These are phyloP conservation scores for Neopestalotiopsis sp. DNA, from an alignment of 2,329 filamentous ascomycete genomes.

Conservation along the genomic window DNA sequence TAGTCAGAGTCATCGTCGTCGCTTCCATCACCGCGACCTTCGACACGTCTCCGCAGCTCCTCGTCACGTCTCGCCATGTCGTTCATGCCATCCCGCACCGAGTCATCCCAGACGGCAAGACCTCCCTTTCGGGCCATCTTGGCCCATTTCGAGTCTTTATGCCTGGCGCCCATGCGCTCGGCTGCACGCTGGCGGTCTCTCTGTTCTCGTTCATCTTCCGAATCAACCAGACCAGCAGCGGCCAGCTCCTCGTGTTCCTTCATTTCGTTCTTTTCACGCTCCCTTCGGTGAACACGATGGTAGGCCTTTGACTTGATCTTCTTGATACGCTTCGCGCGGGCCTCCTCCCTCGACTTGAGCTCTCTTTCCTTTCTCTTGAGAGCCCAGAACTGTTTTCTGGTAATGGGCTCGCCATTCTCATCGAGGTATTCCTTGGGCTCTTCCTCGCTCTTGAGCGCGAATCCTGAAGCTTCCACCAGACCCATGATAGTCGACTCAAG, in stretches of 20 bases:
- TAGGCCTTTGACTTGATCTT: conserved; percentile 99
- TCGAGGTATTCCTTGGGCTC: conserved; percentile 66
- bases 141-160: conserved; percentile 90
- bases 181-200: conserved; percentile 78
- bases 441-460: conserved; percentile 59
- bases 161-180: conserved; percentile 83
- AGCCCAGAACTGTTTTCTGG: conserved; percentile 72
- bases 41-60: conserved; percentile 79
- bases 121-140: conserved; percentile 82
- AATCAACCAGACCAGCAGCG: conserved; percentile 65
- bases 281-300: conserved; percentile 87
- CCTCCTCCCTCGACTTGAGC: conserved; percentile 84
- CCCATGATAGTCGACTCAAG: conserved; percentile 85
- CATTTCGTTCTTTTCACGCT: conserved; percentile 59
- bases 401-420: conserved; percentile 72
- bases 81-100: conserved; percentile 76
- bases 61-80: conserved; percentile 85
- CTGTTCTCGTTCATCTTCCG: conserved; percentile 67
- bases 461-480: conserved; percentile 88
- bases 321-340: conserved; percentile 89
- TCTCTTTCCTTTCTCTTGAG: conserved; percentile 83
- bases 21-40: conserved; percentile 60
- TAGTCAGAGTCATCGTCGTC: conserved; percentile 52
- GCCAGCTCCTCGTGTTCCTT: conserved; percentile 57
- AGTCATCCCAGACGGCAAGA: conserved; percentile 85